Base-by-base conservation (phyloP, 2,329 filamentous ascomycete species). In the Fusarium musae region DNA sequence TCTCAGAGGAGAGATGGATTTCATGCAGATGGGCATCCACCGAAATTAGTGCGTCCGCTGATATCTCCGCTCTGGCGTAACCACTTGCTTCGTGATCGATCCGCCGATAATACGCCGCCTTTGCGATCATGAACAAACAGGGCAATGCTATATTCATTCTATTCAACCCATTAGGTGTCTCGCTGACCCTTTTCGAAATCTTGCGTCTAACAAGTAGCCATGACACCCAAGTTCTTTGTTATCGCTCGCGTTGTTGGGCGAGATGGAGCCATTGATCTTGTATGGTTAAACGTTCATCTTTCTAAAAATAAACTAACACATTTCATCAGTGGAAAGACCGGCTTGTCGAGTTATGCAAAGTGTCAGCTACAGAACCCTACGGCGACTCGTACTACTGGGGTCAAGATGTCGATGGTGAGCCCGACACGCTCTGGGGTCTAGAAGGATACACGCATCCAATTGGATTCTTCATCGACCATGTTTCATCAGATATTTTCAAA, bases 111-210 rank as follows among this genome's bases (percentile, higher is more conserved):
- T 47, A 30, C 19, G 19, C 44, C 44, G 26, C 19, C 26, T 26
- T 4, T 30, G 46, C 9, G 21, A 49, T n/a, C 28, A 13, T 28
- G 15, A 23, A 23, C 28, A 23, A 9, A 1, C 2, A 32, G 21
- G 32, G 6, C 4, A n/a, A 32, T 9, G 11, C 21, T 5, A 10
- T 21, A 3, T 30, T 47, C 4, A 47, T 30, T 12, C 19, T 3
- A 0, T 0, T 4, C 13, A 21, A 6, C 19, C 26, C 44, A 30
- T 11, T 0, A 10, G 26, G 4, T 5, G 2, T 16, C 19, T 16
- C 7, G 6, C 12, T 3, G 5, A 0, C 3, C 44, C 6, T 15
- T 10, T 15, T 30, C 1, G 9, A 1, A n/a, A 17, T 21, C 9
- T 6, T 17, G 4, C 6, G 3, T 6, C 4, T 2, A n/a, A 7